Evolutionary conservation across 352 stramenopile genomes (phyloP).

Genomic region (Globisporangium megalacanthum): DNA sequence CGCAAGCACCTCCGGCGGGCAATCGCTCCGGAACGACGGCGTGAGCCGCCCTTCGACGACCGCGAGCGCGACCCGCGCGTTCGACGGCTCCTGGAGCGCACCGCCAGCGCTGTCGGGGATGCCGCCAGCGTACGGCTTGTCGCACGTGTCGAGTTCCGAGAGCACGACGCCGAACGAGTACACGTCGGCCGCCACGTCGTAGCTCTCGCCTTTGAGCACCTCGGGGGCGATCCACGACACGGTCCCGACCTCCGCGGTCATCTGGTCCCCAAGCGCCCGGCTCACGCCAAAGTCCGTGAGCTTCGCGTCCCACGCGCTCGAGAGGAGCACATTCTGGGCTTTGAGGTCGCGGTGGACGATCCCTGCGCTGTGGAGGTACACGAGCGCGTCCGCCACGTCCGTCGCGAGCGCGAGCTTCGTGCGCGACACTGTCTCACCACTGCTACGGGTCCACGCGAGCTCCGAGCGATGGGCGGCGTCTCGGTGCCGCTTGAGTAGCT

Average conservation of each 20-base stretch:
- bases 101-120: constrained; percentile 6
- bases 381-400: constrained; percentile 21
- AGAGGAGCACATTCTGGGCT: constrained; percentile 49
- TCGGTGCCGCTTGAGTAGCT: constrained; percentile 14
- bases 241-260: constrained; percentile 50
- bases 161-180: constrained; percentile 56
- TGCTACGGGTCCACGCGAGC: constrained; percentile 27
- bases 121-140: constrained; percentile 31
- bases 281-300: constrained; percentile 30
- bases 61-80: constrained; percentile 33
- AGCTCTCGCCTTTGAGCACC: constrained; percentile 39
- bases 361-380: constrained; percentile 27
- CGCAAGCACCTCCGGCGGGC: constrained; percentile 21
- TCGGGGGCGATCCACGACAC: constrained; percentile 52
- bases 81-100: constrained; percentile 21
- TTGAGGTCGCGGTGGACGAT: constrained; percentile 62
- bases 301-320: constrained; percentile 20
- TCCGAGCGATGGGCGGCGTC: constrained; percentile 14
- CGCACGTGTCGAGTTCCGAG: constrained; percentile 44
- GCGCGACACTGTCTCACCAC: not conserved
- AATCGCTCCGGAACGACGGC: constrained; percentile 33
- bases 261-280: constrained; percentile 22
- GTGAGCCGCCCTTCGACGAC: constrained; percentile 33
- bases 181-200: constrained; percentile 44
- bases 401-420: constrained; percentile 16